A percentile compares a stretch with the other conserved stretches of the same genome.
phyloP scores from a whole-genome alignment of 1,284 basidiomycete genomes.

The Stereum hirsutum region DNA sequence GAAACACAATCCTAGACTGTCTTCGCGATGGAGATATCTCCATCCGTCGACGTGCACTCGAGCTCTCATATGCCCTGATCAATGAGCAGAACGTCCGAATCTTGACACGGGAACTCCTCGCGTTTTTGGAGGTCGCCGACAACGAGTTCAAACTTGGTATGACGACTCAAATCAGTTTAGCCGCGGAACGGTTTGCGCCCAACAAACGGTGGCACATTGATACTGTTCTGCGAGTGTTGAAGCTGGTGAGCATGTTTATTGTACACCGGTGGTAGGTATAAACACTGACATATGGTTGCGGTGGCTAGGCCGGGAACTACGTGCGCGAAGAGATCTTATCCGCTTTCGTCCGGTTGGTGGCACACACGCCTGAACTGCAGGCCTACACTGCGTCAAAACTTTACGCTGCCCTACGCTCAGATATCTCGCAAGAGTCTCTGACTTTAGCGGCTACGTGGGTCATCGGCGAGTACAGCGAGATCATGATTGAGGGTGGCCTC shows the following conservation, averaged over 20 bases:
- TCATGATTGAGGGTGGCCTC: slow-evolving; percentile 83
- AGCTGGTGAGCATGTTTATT: slow-evolving; percentile 71
- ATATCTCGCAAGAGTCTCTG: slow-evolving; percentile 95
- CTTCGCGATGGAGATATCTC: slow-evolving; percentile 98
- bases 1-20: slow-evolving; percentile 97
- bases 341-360: slow-evolving; percentile 91
- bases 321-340: slow-evolving; percentile 96
- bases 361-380: slow-evolving; percentile 96
- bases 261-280: not conserved
- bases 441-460: slow-evolving; percentile 94
- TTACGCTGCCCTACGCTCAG: slow-evolving; percentile 79
- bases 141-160: slow-evolving; percentile 98
- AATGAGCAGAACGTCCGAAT: slow-evolving; percentile 94
- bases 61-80: slow-evolving; percentile 95
- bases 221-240: slow-evolving; percentile 89
- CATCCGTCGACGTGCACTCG: slow-evolving; percentile 92
- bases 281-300: slow-evolving; percentile 3
- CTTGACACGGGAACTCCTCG: slow-evolving; percentile 86
- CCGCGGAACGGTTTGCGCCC: slow-evolving; percentile 94
- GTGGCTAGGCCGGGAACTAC: slow-evolving; percentile 86
- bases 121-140: slow-evolving; percentile 97
- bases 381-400: slow-evolving; percentile 93
- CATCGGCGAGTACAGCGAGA: slow-evolving; percentile 94
- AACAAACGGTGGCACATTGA: slow-evolving; percentile 99
- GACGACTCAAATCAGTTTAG: slow-evolving; percentile 96